Percentiles rank a stretch among this genome's conserved stretches.
Evolutionary conservation across 108 stramenopile genomes (phyloP).

Genomic region (Schizochytrium sp.): DNA sequence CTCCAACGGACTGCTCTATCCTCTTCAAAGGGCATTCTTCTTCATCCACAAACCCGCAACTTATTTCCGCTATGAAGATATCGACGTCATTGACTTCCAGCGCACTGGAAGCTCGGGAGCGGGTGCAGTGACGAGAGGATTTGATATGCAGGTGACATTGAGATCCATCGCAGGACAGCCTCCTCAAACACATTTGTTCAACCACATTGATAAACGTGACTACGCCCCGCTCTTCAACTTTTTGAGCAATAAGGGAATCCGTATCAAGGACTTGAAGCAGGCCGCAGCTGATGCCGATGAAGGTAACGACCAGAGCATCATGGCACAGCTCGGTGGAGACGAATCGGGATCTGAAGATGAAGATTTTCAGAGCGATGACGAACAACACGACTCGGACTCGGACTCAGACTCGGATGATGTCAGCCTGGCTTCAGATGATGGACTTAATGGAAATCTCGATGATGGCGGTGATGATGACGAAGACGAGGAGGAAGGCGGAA

Average conservation of each 20-base stretch:
- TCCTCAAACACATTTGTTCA: slow-evolving; percentile 71
- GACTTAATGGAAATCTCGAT: background rate
- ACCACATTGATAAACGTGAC: slow-evolving; percentile 65
- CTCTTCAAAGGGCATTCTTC: slow-evolving; percentile 97
- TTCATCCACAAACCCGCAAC: slow-evolving; percentile 99
- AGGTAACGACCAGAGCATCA: background rate
- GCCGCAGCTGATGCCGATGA: slow-evolving; percentile 41
- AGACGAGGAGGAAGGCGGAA: background rate
- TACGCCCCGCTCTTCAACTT: slow-evolving; percentile 77
- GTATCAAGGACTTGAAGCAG: slow-evolving; percentile 90
- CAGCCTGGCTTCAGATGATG: slow-evolving; percentile 26
- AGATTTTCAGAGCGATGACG: slow-evolving; percentile 13
- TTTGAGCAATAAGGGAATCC: slow-evolving; percentile 85
- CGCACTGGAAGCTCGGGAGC: slow-evolving; percentile 88
- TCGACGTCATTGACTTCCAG: slow-evolving; percentile 95
- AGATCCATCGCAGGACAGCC: slow-evolving; percentile 64
- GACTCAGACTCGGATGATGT: background rate
- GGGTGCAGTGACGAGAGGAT: slow-evolving; percentile 87
- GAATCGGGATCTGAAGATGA: background rate
- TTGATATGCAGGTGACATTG: slow-evolving; percentile 87
- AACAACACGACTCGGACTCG: slow-evolving; percentile 1
- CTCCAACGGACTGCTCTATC: slow-evolving; percentile 92
- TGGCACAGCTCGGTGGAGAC: background rate
- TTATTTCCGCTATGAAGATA: slow-evolving; percentile 94
- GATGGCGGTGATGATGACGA: slow-evolving; percentile 47